Conservation (phyloP, 768 basidiomycete genomes). For the Austroboletus eburneus region DNA sequence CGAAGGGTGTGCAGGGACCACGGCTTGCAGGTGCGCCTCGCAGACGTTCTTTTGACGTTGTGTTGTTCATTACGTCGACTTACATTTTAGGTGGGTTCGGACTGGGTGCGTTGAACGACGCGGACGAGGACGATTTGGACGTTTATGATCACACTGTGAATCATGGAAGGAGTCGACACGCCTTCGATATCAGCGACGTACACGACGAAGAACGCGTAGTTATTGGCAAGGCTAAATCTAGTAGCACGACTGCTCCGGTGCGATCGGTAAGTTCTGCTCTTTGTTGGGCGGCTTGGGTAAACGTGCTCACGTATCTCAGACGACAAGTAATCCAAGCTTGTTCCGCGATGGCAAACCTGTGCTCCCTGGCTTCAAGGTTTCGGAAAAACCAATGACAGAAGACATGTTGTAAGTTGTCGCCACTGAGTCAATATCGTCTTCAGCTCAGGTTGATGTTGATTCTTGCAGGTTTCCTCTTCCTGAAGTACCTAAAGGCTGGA, state of each 20-base stretch:
- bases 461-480: conserved; percentile 81
- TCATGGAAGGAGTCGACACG: conserved; percentile 45
- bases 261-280: conserved; percentile 9
- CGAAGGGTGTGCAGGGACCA: conserved; percentile 39
- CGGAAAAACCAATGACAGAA: conserved; percentile 61
- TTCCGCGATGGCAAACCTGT: conserved; percentile 78
- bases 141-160: conserved; percentile 57
- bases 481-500: conserved; percentile 81
- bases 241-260: neutral
- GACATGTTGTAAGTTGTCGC: conserved; percentile 55
- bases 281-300: neutral
- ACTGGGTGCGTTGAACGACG: conserved; percentile 85
- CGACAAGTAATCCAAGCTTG: conserved; percentile 8
- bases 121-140: conserved; percentile 89
- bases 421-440: conserved; percentile 10
- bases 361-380: conserved; percentile 70
- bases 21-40: no score
- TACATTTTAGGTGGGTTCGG: conserved; percentile 90
- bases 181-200: conserved; percentile 60
- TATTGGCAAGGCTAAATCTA: conserved; percentile 28
- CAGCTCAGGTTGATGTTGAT: conserved; percentile 13
- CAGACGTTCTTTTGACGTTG: no score
- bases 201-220: conserved; percentile 59
- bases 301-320: conserved; percentile 12
- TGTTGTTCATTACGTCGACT: no score